Conservation (phyloP, 225 moss, liverwort and hornwort species). For the Marchantia polymorpha region DNA sequence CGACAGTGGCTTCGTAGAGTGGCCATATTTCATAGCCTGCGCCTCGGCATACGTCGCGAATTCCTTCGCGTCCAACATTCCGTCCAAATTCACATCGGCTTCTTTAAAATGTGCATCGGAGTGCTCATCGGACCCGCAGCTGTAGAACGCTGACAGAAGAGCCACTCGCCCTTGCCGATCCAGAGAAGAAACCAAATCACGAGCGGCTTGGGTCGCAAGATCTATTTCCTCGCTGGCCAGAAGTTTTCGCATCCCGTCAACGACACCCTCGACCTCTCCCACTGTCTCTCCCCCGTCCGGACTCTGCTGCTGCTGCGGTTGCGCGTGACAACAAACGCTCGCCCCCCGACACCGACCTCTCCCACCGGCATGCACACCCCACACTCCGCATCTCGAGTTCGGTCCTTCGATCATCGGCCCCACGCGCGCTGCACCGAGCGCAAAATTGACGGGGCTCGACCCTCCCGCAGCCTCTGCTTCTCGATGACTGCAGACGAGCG, state of each 20-base stretch:
- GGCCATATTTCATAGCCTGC: conserved; percentile 52
- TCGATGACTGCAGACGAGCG: neutral
- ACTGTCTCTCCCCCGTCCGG: neutral
- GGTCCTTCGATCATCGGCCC: neutral
- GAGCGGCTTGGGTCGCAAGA: conserved; percentile 49
- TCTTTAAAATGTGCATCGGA: conserved; percentile 45
- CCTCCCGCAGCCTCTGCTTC: neutral
- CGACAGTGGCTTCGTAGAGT: conserved; percentile 49
- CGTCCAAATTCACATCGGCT: conserved; percentile 65
- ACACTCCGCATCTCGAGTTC: neutral
- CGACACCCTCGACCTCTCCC: neutral
- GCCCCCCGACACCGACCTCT: neutral
- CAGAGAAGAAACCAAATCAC: conserved; percentile 42
- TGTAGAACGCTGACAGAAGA: conserved; percentile 58
- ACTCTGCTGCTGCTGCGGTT: neutral
- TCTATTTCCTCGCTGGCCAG: conserved; percentile 32
- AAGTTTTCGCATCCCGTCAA: conserved; percentile 36
- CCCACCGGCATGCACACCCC: neutral
- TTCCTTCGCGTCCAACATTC: conserved; percentile 57
- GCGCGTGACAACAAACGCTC: neutral
- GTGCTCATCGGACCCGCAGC: conserved; percentile 42
- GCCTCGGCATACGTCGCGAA: conserved; percentile 63
- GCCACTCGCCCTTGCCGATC: conserved; percentile 43
- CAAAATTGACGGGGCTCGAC: neutral
- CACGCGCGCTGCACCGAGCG: neutral